Conservation (phyloP, 331 rosid species). For the Cydonia oblonga region DNA sequence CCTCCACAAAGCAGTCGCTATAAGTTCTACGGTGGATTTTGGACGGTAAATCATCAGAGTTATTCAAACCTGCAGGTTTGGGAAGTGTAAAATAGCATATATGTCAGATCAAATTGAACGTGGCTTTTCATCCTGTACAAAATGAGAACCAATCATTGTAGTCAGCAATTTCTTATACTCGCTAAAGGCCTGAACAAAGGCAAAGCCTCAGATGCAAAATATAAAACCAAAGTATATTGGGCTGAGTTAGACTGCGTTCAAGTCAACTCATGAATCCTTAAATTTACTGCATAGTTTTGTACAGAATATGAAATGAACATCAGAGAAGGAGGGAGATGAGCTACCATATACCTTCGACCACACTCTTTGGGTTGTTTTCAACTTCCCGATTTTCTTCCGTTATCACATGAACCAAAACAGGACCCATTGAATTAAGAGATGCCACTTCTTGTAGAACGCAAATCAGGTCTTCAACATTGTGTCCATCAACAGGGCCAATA, state of each 20-base stretch:
- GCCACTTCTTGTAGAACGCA: slow-evolving; percentile 81
- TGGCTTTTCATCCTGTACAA: not conserved
- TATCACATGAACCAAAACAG: slow-evolving; percentile 83
- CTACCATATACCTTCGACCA: slow-evolving; percentile 10
- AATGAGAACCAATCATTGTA: slow-evolving; percentile 8
- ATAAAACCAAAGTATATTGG: not conserved
- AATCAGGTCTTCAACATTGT: slow-evolving; percentile 67
- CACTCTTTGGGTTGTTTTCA: slow-evolving; percentile 28
- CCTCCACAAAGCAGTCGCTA: slow-evolving; percentile 76
- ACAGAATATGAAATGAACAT: slow-evolving; percentile 4
- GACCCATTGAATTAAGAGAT: slow-evolving; percentile 82
- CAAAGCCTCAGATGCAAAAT: not conserved
- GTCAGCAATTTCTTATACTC: not conserved
- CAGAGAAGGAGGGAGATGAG: not conserved
- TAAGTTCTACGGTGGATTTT: slow-evolving; percentile 36
- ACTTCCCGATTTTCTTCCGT: slow-evolving; percentile 57
- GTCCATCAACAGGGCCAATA: slow-evolving; percentile 95
- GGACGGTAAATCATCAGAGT: slow-evolving; percentile 12
- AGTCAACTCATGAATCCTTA: not conserved
- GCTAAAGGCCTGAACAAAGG: not conserved
- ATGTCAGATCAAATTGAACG: slow-evolving; percentile 1
- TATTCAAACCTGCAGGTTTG: slow-evolving; percentile 39
- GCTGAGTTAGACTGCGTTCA: not conserved
- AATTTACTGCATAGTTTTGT: not conserved
- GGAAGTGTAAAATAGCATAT: slow-evolving; percentile 1